phyloP scores from a whole-genome alignment of 192 early-diverging fungal genomes.

The Ramicandelaber brevisporus region DNA sequence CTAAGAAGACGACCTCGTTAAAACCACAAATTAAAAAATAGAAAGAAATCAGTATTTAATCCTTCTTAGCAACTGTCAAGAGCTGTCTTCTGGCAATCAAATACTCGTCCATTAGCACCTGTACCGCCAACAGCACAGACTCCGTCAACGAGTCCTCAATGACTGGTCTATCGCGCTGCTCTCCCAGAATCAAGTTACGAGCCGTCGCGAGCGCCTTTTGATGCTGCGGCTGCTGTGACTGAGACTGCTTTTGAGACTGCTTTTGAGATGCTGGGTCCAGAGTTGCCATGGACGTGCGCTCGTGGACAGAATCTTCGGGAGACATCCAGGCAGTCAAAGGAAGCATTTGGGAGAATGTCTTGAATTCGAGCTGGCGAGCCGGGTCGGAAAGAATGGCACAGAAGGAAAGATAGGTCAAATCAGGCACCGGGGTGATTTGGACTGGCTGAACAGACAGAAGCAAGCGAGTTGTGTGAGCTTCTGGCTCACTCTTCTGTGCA shows the following conservation, averaged over 20 bases:
- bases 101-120: slow-evolving; percentile 17
- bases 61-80: too few relatives aligned
- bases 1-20: too few relatives aligned
- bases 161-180: slow-evolving; percentile 16
- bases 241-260: too few relatives aligned
- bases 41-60: too few relatives aligned
- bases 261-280: slow-evolving; percentile 9
- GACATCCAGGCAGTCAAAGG: slow-evolving; percentile 16
- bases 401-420: slow-evolving; percentile 12
- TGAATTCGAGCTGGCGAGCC: slow-evolving; percentile 9
- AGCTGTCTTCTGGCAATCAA: too few relatives aligned
- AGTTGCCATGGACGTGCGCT: slow-evolving; percentile 8
- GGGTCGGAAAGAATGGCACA: slow-evolving; percentile 15
- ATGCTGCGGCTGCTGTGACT: too few relatives aligned
- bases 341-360: slow-evolving; percentile 22
- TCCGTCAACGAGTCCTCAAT: slow-evolving; percentile 20
- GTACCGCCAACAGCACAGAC: slow-evolving; percentile 17
- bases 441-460: slow-evolving; percentile 17
- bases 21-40: too few relatives aligned
- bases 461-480: slow-evolving; percentile 12
- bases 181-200: too few relatives aligned
- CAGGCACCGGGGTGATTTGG: slow-evolving; percentile 12
- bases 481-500: not conserved
- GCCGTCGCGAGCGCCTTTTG: too few relatives aligned
- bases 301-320: slow-evolving; percentile 15